Conservation (phyloP, 768 basidiomycete species). For the Pleurotus platypus region DNA sequence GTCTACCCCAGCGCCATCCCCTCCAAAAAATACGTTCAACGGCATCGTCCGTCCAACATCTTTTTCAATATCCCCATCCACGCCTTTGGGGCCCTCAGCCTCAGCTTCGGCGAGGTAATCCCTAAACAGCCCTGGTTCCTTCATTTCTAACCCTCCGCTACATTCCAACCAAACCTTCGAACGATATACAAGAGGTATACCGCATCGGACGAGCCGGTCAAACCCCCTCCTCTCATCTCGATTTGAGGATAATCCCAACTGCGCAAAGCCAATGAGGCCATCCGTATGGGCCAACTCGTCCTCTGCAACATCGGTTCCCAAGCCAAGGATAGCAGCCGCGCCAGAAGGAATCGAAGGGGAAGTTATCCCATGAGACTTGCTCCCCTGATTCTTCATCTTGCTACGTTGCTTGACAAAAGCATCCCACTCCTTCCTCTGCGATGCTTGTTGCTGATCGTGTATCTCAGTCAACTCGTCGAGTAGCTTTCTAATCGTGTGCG, state of each 20-base stretch:
- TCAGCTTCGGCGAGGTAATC: conserved; percentile 67
- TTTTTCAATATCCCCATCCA: conserved; percentile 87
- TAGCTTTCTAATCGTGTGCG: conserved; percentile 68
- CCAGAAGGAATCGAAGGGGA: conserved; percentile 22
- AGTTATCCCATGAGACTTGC: conserved; percentile 12
- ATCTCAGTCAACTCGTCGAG: conserved; percentile 75
- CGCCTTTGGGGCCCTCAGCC: conserved; percentile 34
- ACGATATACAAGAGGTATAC: conserved; percentile 87
- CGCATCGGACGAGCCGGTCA: conserved; percentile 72
- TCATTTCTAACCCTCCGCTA: conserved; percentile 88
- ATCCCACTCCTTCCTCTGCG: conserved; percentile 82
- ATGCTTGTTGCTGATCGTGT: conserved; percentile 74
- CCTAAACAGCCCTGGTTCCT: conserved; percentile 85
- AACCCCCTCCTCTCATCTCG: conserved; percentile 80
- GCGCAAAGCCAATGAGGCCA: conserved; percentile 86
- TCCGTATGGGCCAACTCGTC: conserved; percentile 81
- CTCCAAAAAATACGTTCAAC: conserved; percentile 93
- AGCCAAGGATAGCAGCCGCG: conserved; percentile 66
- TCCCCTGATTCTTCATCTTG: conserved; percentile 37
- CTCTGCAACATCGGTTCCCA: conserved; percentile 58
- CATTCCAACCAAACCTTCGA: conserved; percentile 92
- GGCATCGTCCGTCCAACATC: conserved; percentile 93
- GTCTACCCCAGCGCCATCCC: conserved; percentile 90
- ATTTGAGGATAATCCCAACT: conserved; percentile 75
- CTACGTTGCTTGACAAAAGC: conserved; percentile 72